Percentiles rank a stretch among this genome's conserved stretches.
Conservation (phyloP, 352 stramenopile species). For the Phytophthora cajani region DNA sequence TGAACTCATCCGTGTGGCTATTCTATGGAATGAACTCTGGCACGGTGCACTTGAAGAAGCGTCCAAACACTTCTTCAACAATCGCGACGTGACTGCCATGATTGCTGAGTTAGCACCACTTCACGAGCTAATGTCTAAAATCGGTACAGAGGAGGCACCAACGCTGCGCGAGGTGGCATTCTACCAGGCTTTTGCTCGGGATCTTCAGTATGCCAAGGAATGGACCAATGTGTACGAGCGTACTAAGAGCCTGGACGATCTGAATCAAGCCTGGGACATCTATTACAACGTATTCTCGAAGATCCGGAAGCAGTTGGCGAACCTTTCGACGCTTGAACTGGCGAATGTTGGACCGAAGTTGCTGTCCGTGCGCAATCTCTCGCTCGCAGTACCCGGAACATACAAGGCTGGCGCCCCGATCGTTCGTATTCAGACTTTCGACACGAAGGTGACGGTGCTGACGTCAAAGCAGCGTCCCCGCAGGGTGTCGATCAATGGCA, state of each 20-base stretch:
- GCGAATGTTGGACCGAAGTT: conserved; percentile 97
- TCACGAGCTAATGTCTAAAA: conserved; percentile 90
- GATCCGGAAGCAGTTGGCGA: conserved; percentile 93
- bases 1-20: conserved; percentile 99
- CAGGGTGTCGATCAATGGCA: conserved; percentile 98
- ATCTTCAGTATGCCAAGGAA: conserved; percentile 88
- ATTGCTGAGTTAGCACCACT: conserved; percentile 95
- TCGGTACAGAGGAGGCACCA: conserved; percentile 66
- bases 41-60: conserved; percentile 98
- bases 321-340: conserved; percentile 97
- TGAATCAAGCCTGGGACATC: conserved; percentile 97
- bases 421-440: conserved; percentile 93
- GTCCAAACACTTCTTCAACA: conserved; percentile 97
- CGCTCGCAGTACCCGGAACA: conserved; percentile 96
- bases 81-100: conserved; percentile 97
- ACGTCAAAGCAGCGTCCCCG: conserved; percentile 99
- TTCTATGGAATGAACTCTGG: conserved; percentile 99
- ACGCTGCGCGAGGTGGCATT: conserved; percentile 88
- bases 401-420: conserved; percentile 89
- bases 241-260: conserved; percentile 80
- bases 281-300: conserved; percentile 99
- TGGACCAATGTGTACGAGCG: conserved; percentile 85
- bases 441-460: conserved; percentile 96
- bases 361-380: conserved; percentile 93
- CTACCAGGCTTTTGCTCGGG: conserved; percentile 93